Percentiles rank a stretch among this genome's conserved stretches.
These are phyloP conservation scores for Aegilops longissima DNA, from an alignment of 176 grass and related monocot genomes.

Conservation along the genomic window DNA sequence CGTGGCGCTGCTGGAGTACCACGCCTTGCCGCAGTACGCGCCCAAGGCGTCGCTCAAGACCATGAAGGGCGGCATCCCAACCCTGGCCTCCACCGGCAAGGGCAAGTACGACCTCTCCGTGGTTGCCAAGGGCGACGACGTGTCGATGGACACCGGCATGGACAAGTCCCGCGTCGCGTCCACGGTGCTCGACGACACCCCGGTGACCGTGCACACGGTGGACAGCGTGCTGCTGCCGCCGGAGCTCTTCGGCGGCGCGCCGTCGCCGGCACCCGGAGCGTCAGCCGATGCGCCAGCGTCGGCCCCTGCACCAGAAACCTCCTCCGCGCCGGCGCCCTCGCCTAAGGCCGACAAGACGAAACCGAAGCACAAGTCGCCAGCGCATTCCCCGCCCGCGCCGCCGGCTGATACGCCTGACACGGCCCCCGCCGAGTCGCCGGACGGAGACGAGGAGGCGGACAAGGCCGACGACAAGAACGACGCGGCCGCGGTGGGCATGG, in stretches of 20 bases:
- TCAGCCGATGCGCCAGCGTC: slow-evolving; percentile 7
- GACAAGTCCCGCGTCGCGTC: slow-evolving; percentile 86
- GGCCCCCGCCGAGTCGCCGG: slow-evolving; percentile 59
- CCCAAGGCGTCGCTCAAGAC: slow-evolving; percentile 94
- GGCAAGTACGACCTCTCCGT: slow-evolving; percentile 91
- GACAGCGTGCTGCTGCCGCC: slow-evolving; percentile 65
- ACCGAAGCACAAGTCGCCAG: slow-evolving; percentile 28
- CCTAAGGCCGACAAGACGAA: slow-evolving; percentile 40
- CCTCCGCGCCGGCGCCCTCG: slow-evolving; percentile 33
- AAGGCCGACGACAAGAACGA: slow-evolving; percentile 32
- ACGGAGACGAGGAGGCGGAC: slow-evolving; percentile 31
- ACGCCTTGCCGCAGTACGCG: slow-evolving; percentile 81
- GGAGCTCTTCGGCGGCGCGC: slow-evolving; percentile 66
- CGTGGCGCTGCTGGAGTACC: slow-evolving; percentile 88
- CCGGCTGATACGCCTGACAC: slow-evolving; percentile 51
- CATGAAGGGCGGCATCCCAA: slow-evolving; percentile 50
- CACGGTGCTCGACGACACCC: slow-evolving; percentile 81
- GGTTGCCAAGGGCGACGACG: slow-evolving; percentile 69
- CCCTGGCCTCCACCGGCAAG: slow-evolving; percentile 65
- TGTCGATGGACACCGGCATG: slow-evolving; percentile 73
- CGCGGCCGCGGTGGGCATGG: not conserved
- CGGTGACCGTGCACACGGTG: slow-evolving; percentile 70
- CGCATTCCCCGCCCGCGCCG: slow-evolving; percentile 69
- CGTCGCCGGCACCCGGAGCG: slow-evolving; percentile 46
- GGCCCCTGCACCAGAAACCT: slow-evolving; percentile 27